Percentiles rank a stretch among this genome's conserved stretches.
Conservation (phyloP, 1,284 basidiomycete genomes). For the Coniferiporia sulphurascens region DNA sequence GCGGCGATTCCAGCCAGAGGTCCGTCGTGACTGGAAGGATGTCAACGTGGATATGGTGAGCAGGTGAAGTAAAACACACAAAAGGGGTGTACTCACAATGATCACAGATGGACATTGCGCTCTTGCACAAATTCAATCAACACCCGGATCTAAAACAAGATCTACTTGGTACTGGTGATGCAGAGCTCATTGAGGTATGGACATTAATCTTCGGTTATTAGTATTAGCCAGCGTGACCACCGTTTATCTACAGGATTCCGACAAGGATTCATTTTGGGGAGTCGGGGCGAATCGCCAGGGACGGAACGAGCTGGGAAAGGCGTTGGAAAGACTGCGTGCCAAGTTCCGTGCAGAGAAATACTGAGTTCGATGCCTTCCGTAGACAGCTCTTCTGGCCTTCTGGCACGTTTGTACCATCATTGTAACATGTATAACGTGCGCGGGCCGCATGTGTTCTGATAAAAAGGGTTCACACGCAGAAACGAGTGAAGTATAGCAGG, state of each 20-base stretch:
- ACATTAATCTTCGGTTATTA: conserved; percentile 11
- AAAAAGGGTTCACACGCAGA: neutral
- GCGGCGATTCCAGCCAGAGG: conserved; percentile 53
- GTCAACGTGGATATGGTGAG: conserved; percentile 56
- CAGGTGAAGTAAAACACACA: neutral
- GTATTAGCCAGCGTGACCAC: neutral
- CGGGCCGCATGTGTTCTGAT: neutral
- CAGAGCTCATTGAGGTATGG: conserved; percentile 56
- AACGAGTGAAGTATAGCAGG: neutral
- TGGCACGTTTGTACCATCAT: neutral
- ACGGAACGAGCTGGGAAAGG: conserved; percentile 68
- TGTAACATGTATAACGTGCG: neutral
- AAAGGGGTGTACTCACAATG: neutral
- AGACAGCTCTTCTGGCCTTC: neutral
- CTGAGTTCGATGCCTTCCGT: neutral
- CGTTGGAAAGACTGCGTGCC: conserved; percentile 51
- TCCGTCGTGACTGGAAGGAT: conserved; percentile 55
- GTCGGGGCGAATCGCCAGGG: conserved; percentile 54
- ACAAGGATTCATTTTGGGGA: conserved; percentile 69
- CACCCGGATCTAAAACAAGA: conserved; percentile 48
- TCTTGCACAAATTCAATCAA: conserved; percentile 61
- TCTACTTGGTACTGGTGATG: conserved; percentile 54
- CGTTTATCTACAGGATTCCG: conserved; percentile 44
- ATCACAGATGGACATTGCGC: conserved; percentile 54
- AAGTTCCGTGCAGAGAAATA: conserved; percentile 34